Conservation (phyloP, 192 early-diverging fungal species). For the Gigaspora rosea region DNA sequence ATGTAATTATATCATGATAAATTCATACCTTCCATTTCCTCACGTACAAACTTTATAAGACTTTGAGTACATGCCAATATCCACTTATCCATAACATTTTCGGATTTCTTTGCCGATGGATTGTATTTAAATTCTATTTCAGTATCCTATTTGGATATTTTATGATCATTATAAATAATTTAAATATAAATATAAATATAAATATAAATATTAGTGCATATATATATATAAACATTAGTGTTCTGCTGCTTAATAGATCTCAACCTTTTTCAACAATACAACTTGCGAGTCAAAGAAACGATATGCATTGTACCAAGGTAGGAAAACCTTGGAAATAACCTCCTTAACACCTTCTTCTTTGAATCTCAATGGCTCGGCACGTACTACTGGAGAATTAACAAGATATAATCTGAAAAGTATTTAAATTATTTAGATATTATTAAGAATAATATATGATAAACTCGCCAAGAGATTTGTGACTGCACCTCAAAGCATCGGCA, state of each 20-base stretch:
- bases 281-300: slow-evolving; percentile 95
- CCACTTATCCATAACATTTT: slow-evolving; percentile 98
- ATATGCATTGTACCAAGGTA: slow-evolving; percentile 99
- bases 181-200: background rate
- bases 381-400: slow-evolving; percentile 97
- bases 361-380: slow-evolving; percentile 93
- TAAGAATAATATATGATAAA: background rate
- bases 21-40: slow-evolving; percentile 77
- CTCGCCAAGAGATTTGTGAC: background rate
- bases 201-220: background rate
- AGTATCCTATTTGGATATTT: background rate
- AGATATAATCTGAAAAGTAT: slow-evolving; percentile 72
- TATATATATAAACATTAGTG: background rate
- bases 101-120: slow-evolving; percentile 63
- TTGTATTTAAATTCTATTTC: slow-evolving; percentile 76
- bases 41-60: slow-evolving; percentile 88
- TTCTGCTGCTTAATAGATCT: background rate
- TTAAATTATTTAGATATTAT: background rate
- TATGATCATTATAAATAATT: slow-evolving; percentile 37
- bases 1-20: too few species aligned
- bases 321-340: slow-evolving; percentile 87
- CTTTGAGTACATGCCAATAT: slow-evolving; percentile 93
- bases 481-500: slow-evolving; percentile 79
- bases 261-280: slow-evolving; percentile 82
- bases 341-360: slow-evolving; percentile 98